Evolutionary conservation across 2,329 filamentous ascomycete genomes (phyloP), one percentile per base, ranked within the genome.

Genomic region (Pseudocercospora ulei): DNA sequence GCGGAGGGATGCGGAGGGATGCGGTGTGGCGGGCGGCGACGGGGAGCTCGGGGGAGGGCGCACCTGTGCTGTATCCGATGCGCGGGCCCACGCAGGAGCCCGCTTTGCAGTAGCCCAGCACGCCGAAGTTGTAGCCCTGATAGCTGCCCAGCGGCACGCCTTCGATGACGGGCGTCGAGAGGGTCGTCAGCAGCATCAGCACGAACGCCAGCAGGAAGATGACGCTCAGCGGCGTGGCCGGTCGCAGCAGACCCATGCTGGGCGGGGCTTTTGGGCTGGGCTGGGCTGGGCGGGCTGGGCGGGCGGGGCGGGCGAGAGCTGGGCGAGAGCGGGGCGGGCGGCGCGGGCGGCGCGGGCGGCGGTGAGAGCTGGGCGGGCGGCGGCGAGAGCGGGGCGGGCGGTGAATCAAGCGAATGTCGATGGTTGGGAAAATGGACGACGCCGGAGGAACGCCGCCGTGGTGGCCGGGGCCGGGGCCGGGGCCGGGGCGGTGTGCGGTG

Each of bases 111-210:
- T 76, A 93, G 16, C 90, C 90, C 66, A 96, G 88, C 33, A 96
- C 87, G 33, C 90, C 90, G 68, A 92, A 95, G 51, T 78, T 78
- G 52, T 83, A 75, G 53, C 80, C 78, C 26, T 78, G 66, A 57
- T 78, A 88, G 36, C 75, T 78, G 23, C 82, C 87, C 26, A 98
- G 70, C 6, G 86, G 84, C 30, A 98, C 92, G 16, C 71, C 73
- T 57, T 81, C 78, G 58, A 96, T 80, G 51, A 98, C 77, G 11
- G 90, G 90, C 0, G 85, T 87, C 1, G 88, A 94, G n/a, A 98
- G 67, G 24, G 87, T 83, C 30, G 86, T 83, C 24, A 98, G 70
- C 30, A 96, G 69, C 36, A 96, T 72, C 46, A 96, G 70, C 47
- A 71, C 80, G 63, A 98, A 95, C 50, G 88, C 86, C 56, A 75